Conservation (phyloP, 2,329 filamentous ascomycete genomes). For the Alternaria metachromatica region DNA sequence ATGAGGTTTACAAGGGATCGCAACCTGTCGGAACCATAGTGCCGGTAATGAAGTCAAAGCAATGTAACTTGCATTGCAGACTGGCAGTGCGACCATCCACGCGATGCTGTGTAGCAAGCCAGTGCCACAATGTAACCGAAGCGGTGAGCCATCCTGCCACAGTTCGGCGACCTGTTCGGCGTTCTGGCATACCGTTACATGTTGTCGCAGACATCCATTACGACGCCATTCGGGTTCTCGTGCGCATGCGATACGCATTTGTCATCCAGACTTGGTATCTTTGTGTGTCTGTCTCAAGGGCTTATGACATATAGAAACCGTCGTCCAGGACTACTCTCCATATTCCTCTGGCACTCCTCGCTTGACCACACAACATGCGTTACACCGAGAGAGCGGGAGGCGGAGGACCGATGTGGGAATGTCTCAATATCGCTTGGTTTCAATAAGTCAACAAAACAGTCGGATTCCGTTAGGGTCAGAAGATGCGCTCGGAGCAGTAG, state of each 20-base stretch:
- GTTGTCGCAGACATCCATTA: background rate
- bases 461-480: constrained; percentile 6
- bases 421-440: constrained; percentile 1
- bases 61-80: constrained; percentile 20
- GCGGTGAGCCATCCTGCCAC: constrained; percentile 19
- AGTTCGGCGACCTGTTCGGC: constrained; percentile 22
- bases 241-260: background rate
- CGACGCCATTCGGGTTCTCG: background rate
- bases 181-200: background rate
- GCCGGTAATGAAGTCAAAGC: background rate
- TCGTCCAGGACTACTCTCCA: background rate
- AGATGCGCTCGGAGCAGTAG: background rate
- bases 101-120: constrained; percentile 8
- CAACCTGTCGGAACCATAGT: background rate
- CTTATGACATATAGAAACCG: background rate
- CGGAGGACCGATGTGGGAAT: background rate
- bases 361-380: background rate
- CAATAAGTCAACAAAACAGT: background rate
- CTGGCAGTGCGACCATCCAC: constrained; percentile 13
- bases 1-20: background rate
- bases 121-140: constrained; percentile 8
- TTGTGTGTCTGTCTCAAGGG: background rate
- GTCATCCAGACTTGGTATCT: background rate
- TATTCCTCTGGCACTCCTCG: background rate
- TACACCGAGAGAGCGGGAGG: background rate